These are phyloP conservation scores for Lumnitzera littorea DNA, from an alignment of 345 rosid genomes.

Conservation along the genomic window DNA sequence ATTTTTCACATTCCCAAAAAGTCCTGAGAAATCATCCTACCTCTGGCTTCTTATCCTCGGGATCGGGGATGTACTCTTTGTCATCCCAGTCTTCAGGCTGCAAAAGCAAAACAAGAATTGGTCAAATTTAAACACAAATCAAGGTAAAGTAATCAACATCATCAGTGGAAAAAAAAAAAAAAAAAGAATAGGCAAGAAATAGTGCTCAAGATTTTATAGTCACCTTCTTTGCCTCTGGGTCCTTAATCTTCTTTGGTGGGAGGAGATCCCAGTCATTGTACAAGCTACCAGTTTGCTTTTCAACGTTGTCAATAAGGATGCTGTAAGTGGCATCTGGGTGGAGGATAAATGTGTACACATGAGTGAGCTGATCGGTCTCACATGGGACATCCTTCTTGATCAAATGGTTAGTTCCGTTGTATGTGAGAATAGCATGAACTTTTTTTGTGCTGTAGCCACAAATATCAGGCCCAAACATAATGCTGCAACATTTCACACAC, in stretches of 20 bases:
- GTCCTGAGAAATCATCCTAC: conserved; percentile 19
- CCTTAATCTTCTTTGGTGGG: conserved; percentile 81
- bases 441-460: conserved; percentile 98
- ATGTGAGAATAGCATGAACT: conserved; percentile 95
- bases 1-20: neutral
- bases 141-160: neutral
- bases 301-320: conserved; percentile 82
- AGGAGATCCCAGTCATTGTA: conserved; percentile 94
- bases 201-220: neutral
- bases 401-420: conserved; percentile 72
- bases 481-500: conserved; percentile 41
- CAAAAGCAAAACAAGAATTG: neutral
- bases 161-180: neutral
- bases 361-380: conserved; percentile 97
- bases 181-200: neutral
- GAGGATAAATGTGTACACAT: conserved; percentile 83
- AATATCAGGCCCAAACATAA: conserved; percentile 99
- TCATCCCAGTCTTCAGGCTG: conserved; percentile 99
- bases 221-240: conserved; percentile 87
- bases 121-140: neutral
- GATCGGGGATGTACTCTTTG: conserved; percentile 79
- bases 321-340: conserved; percentile 93
- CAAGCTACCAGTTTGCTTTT: conserved; percentile 91
- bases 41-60: conserved; percentile 95
- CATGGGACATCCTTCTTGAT: conserved; percentile 98